Evolutionary conservation across 2,329 filamentous ascomycete genomes (phyloP).

Genomic region (Colletotrichum tamarilloi): DNA sequence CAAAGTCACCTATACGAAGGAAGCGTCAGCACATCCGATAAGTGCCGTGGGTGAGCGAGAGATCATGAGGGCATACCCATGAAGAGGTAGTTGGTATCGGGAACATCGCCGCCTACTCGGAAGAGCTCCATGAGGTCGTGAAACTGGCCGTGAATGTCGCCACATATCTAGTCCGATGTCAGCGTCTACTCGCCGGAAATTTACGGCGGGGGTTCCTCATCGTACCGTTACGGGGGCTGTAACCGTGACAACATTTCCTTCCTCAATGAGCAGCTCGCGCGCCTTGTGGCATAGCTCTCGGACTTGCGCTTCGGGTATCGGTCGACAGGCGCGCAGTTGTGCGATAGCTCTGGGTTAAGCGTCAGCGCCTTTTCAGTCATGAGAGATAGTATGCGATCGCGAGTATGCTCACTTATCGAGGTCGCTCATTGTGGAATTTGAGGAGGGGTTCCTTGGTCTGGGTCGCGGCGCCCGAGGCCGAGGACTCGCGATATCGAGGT

Average conservation of each 20-base stretch:
- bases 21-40: not conserved
- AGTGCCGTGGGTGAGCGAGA: not conserved
- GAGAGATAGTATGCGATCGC: not conserved
- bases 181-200: not conserved
- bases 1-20: slow-evolving; percentile 81
- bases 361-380: slow-evolving; percentile 22
- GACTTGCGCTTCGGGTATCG: slow-evolving; percentile 95
- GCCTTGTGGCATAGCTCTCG: slow-evolving; percentile 98
- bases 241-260: slow-evolving; percentile 96
- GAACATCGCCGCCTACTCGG: slow-evolving; percentile 90
- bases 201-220: not conserved
- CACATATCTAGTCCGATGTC: slow-evolving; percentile 75
- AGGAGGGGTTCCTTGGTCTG: slow-evolving; percentile 21
- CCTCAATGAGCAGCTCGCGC: slow-evolving; percentile 93
- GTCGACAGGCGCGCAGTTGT: slow-evolving; percentile 93
- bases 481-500: not conserved
- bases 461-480: slow-evolving; percentile 22
- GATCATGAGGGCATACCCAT: slow-evolving; percentile 72
- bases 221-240: slow-evolving; percentile 91
- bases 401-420: slow-evolving; percentile 79
- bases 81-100: slow-evolving; percentile 96
- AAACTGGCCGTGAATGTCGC: slow-evolving; percentile 97
- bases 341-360: slow-evolving; percentile 80
- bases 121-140: slow-evolving; percentile 98
- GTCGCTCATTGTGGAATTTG: slow-evolving; percentile 77